Base-by-base conservation (phyloP, 805 yeast genomes). In the Saccharomycopsis fermentans region DNA sequence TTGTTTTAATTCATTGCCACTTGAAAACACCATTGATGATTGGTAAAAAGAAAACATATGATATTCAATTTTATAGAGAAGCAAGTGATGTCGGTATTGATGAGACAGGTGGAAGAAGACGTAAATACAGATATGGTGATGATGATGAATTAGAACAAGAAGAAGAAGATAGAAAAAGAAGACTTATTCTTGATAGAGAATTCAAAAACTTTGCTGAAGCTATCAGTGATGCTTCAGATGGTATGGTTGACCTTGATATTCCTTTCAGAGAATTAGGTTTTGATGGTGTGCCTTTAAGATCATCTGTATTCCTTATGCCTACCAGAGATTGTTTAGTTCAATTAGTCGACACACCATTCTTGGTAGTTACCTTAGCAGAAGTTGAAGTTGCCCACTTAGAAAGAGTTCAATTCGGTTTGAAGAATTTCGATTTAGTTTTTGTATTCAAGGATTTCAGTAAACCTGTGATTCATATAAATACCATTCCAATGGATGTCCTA, bases 61-160 rank as follows among this genome's bases (percentile, higher is more conserved):
- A 94, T 67, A 89, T 94, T 53, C 99, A 94, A 74, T 90, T 94
- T 69, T 94, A 91, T 75, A 80, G 98, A 63, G 99, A 94, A 71
- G 98, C 97, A 12, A 84, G 96, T 34, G 99, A 94, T 69, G 87
- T 90, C 78, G 84, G 96, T 2, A 90, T 90, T 66, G 99, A 94
- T 72, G 99, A 94, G 73, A 94, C 99, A 19, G 96, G 97, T 63
- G 91, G 90, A 61, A 85, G 96, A 62, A 86, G 89, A 74, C 83
- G 97, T 71, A 77, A 85, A 64, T 81, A 81, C 64, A 74, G 94
- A 68, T 94, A 94, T 69, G 99, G 99, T 53, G 99, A 94, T 70
- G 99, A 94, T 71, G 99, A 94, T 71, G 99, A 94, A 74, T 77
- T 94, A 63, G 98, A 94, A 73, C 97, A 92, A 73, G 99, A 94